Evolutionary conservation across 2,329 filamentous ascomycete genomes (phyloP).

Genomic region (Furcasterigmium furcatum): DNA sequence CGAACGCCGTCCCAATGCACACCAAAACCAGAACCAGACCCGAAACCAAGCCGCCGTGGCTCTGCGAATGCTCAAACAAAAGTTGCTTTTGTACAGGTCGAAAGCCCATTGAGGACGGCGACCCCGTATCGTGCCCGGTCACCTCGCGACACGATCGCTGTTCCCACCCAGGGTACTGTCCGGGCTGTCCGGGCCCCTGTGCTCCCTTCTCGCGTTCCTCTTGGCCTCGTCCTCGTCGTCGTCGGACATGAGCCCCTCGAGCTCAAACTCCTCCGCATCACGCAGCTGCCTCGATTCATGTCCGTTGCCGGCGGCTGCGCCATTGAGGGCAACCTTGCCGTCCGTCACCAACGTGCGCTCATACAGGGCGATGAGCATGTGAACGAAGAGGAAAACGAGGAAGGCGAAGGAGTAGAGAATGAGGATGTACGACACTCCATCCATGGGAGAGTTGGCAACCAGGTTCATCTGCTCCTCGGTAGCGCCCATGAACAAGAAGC

Average conservation of each 20-base stretch:
- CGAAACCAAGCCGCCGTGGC: no score
- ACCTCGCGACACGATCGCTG: slow-evolving; percentile 27
- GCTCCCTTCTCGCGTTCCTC: slow-evolving; percentile 25
- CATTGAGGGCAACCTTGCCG: slow-evolving; percentile 31
- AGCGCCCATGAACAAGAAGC: slow-evolving; percentile 96
- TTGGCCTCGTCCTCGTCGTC: slow-evolving; percentile 58
- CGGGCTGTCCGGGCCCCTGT: slow-evolving; percentile 34
- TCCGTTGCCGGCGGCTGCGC: slow-evolving; percentile 5
- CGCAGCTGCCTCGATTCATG: slow-evolving; percentile 44
- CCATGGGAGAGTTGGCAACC: slow-evolving; percentile 69
- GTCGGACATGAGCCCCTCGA: slow-evolving; percentile 86
- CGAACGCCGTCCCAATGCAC: not conserved
- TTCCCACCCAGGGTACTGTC: slow-evolving; percentile 43
- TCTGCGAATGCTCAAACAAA: no score
- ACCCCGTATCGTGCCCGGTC: not conserved
- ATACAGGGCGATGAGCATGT: slow-evolving; percentile 83
- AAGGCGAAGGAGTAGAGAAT: slow-evolving; percentile 90
- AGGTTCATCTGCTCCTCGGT: slow-evolving; percentile 94
- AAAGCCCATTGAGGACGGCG: no score
- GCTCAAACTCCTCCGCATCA: slow-evolving; percentile 90
- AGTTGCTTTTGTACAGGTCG: no score
- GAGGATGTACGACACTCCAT: slow-evolving; percentile 88
- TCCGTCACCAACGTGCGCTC: slow-evolving; percentile 52
- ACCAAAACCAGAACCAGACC: not conserved
- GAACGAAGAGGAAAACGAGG: slow-evolving; percentile 84